Base-by-base conservation (phyloP, 495 filamentous ascomycete species). In the Penicillium cataractarum region DNA sequence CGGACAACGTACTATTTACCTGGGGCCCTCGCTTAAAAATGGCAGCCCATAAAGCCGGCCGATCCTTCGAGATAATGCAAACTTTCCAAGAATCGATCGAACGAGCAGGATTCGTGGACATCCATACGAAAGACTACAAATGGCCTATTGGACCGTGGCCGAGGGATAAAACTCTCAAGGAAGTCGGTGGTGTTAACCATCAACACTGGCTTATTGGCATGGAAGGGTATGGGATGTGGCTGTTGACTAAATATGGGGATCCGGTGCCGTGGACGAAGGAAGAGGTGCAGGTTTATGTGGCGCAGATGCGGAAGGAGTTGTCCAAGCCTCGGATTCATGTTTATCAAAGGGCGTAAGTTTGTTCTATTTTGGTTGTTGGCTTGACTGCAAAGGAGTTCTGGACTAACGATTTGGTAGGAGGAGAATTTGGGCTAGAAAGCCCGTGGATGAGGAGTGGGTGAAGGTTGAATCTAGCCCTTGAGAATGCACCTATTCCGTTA, bases 251-350 rank as follows among this genome's bases (percentile, higher is more conserved):
- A 15, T 49, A 22, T 49, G 44, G 44, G 8, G 44, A 49, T 26
- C 44, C 44, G 2, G 44, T 49, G 21, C 44, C 44, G 3, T 49
- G 44, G 44, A 49, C 44, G 21, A 49, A 49, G 15, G 44, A 49
- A 8, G 44, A 26, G 24, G 44, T 49, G 24, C 44, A 49, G 44
- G 44, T 49, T 26, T 49, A 49, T 49, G 44, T 49, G 44, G 44
- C 44, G 8, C 13, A 49, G 44, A 49, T 49, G 44, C 44, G 44
- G 6, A 49, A 49, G 44, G 44, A 49, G 24, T 9, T 49, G 19
- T 49, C 44, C 24, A 49, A 49, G 13, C 44, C 44, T 2, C 19
- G 44, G 21, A 49, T 49, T 26, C 44, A 49, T 49, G 44, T 39
- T 1, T 39, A 39, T 17, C 35, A 39, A 4, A 39, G 35, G 35